phyloP scores from a whole-genome alignment of 306 rosid genomes.

The Trichosanthes truncata region DNA sequence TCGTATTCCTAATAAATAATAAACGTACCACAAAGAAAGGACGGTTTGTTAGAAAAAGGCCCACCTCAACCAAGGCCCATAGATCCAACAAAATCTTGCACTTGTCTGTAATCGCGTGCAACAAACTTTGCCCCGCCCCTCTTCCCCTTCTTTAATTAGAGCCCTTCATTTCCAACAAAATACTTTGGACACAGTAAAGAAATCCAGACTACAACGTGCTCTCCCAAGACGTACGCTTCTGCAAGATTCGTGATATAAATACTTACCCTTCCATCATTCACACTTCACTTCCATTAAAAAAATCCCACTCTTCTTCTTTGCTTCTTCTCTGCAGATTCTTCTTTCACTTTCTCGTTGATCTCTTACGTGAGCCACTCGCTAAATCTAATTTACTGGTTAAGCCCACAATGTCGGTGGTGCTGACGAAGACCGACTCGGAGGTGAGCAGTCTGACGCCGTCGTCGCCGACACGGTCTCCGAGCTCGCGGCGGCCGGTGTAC shows the following conservation, averaged over 20 bases:
- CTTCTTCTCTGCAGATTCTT: neutral
- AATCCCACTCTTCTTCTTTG: neutral
- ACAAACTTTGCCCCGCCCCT: neutral
- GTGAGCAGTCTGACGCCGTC: constrained; percentile 73
- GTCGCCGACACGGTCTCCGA: constrained; percentile 71
- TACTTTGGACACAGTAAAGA: neutral
- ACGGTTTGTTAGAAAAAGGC: neutral
- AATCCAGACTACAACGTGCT: neutral
- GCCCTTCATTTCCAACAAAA: neutral
- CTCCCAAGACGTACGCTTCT: constrained; percentile 1
- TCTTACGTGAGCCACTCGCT: neutral
- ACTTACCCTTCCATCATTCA: neutral
- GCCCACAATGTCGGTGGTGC: constrained; percentile 29
- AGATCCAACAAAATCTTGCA: neutral
- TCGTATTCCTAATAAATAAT: neutral
- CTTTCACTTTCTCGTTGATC: neutral
- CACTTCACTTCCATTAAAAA: neutral
- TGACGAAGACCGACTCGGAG: constrained; percentile 82
- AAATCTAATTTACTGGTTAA: neutral
- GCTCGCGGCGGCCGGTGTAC: constrained; percentile 43
- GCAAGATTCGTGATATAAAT: neutral
- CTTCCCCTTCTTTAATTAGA: neutral
- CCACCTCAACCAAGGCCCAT: neutral
- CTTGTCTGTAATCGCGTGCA: neutral
- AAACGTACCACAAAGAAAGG: neutral